phyloP scores from a whole-genome alignment of 345 rosid genomes.

The Melaleuca alternifolia region DNA sequence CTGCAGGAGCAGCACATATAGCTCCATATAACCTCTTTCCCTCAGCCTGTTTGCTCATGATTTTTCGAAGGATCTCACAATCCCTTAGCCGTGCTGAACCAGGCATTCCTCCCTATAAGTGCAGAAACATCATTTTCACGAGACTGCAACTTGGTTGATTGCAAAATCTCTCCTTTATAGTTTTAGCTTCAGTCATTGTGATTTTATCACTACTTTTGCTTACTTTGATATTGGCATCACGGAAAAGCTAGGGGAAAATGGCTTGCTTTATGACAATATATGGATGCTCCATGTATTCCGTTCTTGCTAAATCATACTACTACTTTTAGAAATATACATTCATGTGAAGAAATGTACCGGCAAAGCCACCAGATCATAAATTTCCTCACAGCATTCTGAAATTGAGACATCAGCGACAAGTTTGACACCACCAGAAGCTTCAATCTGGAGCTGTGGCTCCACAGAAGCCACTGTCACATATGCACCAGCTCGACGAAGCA shows the following conservation, averaged over 20 bases:
- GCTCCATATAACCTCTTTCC: constrained; percentile 72
- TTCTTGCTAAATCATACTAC: background rate
- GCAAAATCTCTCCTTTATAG: background rate
- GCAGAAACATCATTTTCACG: background rate
- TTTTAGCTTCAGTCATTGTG: background rate
- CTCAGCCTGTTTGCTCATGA: constrained; percentile 71
- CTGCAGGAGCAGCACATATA: constrained; percentile 89
- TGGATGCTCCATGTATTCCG: background rate
- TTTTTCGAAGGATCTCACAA: constrained; percentile 46
- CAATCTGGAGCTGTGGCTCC: constrained; percentile 72
- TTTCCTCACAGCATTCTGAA: constrained; percentile 44
- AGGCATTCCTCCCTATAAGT: constrained; percentile 93
- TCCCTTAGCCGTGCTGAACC: constrained; percentile 88
- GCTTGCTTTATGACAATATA: background rate
- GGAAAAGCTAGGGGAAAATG: background rate
- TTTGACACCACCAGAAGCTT: constrained; percentile 62
- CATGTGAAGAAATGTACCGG: constrained; percentile 25
- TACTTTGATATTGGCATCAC: background rate
- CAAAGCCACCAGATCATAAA: constrained; percentile 79
- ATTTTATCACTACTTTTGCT: background rate
- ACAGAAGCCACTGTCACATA: constrained; percentile 80
- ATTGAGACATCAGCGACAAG: constrained; percentile 72
- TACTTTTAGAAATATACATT: background rate
- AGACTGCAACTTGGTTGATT: background rate
- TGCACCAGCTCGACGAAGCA: constrained; percentile 88